Evolutionary conservation across 805 yeast genomes (phyloP).

Genomic region (Lipomyces chichibuensis): DNA sequence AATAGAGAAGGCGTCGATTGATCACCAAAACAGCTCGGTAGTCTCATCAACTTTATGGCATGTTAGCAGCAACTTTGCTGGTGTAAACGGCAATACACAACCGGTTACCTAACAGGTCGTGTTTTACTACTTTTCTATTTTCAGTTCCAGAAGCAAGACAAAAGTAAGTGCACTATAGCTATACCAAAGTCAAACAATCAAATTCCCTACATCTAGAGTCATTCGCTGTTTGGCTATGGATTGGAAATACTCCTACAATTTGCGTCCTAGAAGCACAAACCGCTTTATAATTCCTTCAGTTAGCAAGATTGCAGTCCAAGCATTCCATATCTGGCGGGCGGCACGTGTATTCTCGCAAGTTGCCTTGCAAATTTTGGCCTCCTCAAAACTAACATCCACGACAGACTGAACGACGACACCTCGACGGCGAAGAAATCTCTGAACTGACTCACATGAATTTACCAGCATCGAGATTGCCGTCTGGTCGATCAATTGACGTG

Average conservation of each 20-base stretch:
- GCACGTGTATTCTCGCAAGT: background rate
- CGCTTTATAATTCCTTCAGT: constrained; percentile 4
- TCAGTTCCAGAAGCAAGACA: background rate
- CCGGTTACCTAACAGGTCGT: background rate
- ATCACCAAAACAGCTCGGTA: background rate
- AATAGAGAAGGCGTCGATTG: background rate
- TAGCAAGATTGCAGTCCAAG: constrained; percentile 3
- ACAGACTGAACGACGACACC: background rate
- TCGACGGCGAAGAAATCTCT: background rate
- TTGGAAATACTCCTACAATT: background rate
- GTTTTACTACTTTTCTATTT: background rate
- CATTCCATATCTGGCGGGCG: constrained; percentile 2
- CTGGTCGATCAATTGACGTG: background rate
- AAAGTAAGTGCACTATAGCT: background rate
- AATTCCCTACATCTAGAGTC: background rate
- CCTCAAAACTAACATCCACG: constrained; percentile 8
- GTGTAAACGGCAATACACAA: background rate
- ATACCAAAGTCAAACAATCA: background rate
- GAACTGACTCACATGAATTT: background rate
- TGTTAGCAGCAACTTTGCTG: background rate
- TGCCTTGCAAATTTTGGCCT: constrained; percentile 6
- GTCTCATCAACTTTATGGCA: too few species aligned
- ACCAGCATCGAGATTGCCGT: background rate
- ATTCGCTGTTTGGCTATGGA: background rate
- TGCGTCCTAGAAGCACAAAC: constrained; percentile 1